Percentiles rank a stretch among this genome's conserved stretches.
phyloP scores from a whole-genome alignment of 106 monocot genomes.

The Dioscorea dumetorum region DNA sequence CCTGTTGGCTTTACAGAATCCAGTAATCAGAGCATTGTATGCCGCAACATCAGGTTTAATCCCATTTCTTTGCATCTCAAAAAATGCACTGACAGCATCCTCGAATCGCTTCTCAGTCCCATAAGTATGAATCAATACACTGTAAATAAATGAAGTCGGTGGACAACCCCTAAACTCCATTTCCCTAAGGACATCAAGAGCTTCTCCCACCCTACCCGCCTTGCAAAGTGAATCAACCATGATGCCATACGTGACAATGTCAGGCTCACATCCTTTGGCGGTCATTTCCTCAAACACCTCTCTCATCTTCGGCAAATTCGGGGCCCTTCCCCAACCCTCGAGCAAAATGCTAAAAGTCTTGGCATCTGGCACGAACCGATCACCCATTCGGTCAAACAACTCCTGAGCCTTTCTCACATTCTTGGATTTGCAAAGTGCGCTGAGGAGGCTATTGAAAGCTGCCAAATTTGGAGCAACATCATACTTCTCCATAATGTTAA shows the following conservation, averaged over 20 bases:
- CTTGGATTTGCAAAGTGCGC: constrained; percentile 87
- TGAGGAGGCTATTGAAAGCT: constrained; percentile 71
- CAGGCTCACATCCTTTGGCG: constrained; percentile 53
- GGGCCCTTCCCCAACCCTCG: constrained; percentile 89
- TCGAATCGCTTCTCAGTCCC: constrained; percentile 61
- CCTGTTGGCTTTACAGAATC: constrained; percentile 61
- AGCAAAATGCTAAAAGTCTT: constrained; percentile 89
- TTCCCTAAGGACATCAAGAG: constrained; percentile 43
- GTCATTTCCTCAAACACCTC: constrained; percentile 60
- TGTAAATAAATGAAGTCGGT: constrained; percentile 83
- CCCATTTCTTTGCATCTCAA: constrained; percentile 78
- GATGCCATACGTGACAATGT: constrained; percentile 89
- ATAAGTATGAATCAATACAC: constrained; percentile 73
- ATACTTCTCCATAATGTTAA: constrained; percentile 79
- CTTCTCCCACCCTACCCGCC: constrained; percentile 61
- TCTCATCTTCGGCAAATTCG: constrained; percentile 75
- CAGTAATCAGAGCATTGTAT: constrained; percentile 81
- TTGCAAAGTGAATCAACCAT: constrained; percentile 93
- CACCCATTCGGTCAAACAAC: constrained; percentile 65
- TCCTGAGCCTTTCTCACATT: constrained; percentile 89
- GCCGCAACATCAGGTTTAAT: constrained; percentile 58
- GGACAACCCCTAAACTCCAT: constrained; percentile 43
- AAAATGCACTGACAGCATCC: constrained; percentile 69
- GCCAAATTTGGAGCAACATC: constrained; percentile 57
- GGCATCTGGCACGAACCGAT: constrained; percentile 55